These are phyloP conservation scores for Alternaria alternata DNA, from an alignment of 2,329 filamentous ascomycete genomes.

Conservation along the genomic window DNA sequence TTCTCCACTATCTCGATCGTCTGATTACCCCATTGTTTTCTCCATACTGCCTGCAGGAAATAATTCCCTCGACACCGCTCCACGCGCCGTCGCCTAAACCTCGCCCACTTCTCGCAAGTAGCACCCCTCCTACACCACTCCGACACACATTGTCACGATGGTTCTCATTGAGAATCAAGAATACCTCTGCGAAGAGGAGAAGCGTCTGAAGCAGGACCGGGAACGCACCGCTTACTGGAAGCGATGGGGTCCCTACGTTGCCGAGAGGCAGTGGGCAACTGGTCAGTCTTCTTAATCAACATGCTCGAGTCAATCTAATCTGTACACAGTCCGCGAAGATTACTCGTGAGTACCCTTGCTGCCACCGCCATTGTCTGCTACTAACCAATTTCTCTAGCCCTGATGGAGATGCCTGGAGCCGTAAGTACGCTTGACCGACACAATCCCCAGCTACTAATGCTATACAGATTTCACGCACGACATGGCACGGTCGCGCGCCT, in stretches of 20 bases:
- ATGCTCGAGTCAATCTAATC: conserved; percentile 35
- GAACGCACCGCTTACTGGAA: conserved; percentile 94
- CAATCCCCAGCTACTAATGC: conserved; percentile 34
- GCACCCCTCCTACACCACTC: conserved; percentile 10
- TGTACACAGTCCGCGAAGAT: conserved; percentile 79
- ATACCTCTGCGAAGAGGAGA: conserved; percentile 89
- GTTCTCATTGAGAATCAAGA: conserved; percentile 89
- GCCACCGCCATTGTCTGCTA: conserved; percentile 15
- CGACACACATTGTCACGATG: conserved; percentile 63
- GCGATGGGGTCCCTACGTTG: conserved; percentile 94
- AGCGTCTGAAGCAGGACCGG: conserved; percentile 84
- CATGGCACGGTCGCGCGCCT: conserved; percentile 85
- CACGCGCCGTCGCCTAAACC: conserved; percentile 26
- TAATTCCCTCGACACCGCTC: conserved; percentile 34
- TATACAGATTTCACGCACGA: conserved; percentile 87
- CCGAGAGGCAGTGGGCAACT: conserved; percentile 95
- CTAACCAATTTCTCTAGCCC: conserved; percentile 62
- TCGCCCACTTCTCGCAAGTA: conserved; percentile 18
- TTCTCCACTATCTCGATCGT: conserved; percentile 23
- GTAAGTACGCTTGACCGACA: conserved; percentile 62
- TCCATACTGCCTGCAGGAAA: conserved; percentile 25
- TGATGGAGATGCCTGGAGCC: conserved; percentile 92
- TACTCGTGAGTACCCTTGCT: conserved; percentile 69
- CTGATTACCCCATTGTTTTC: conserved; percentile 32
- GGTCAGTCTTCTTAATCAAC: conserved; percentile 60